Evolutionary conservation across 139 green algal genomes (phyloP).

Genomic region (Chlamydomonas urium): DNA sequence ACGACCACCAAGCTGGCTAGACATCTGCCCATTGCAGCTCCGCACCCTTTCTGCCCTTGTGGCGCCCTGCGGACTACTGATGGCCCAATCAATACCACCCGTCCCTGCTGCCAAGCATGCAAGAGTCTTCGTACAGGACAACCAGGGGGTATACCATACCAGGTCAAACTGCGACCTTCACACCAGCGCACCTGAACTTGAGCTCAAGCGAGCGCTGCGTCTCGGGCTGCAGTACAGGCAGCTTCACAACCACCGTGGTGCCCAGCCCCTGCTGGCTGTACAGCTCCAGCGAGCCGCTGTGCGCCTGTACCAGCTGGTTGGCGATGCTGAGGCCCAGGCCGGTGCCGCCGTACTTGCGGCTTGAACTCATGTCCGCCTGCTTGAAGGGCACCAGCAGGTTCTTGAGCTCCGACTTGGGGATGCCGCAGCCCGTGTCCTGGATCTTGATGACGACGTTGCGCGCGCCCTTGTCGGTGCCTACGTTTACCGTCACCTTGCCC

Average conservation of each 20-base stretch:
- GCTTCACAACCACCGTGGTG: conserved; percentile 1
- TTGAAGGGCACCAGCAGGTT: conserved; percentile 12
- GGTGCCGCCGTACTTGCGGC: conserved; percentile 15
- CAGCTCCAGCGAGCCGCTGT: conserved; percentile 22
- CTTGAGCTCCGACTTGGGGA: conserved; percentile 7
- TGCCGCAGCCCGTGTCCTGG: conserved; percentile 43
- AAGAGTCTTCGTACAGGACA: no score
- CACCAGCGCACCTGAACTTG: neutral
- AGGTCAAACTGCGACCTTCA: no score
- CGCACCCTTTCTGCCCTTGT: no score
- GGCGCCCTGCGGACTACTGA: no score
- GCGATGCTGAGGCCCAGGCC: conserved; percentile 19
- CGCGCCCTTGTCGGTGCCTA: conserved; percentile 10
- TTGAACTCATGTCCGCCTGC: conserved; percentile 12
- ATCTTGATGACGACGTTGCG: conserved; percentile 39
- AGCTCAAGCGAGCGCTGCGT: neutral
- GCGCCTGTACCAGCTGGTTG: conserved; percentile 61
- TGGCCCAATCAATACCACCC: no score
- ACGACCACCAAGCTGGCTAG: no score
- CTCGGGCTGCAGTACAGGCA: conserved; percentile 12
- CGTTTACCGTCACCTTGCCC: conserved; percentile 24
- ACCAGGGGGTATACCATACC: no score
- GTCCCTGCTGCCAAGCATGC: no score
- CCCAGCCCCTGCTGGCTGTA: conserved; percentile 1
- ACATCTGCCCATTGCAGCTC: no score